A percentile compares a stretch with the other conserved stretches of the same genome.
Conservation (phyloP, 345 rosid species). For the Bruguiera gymnorhiza region DNA sequence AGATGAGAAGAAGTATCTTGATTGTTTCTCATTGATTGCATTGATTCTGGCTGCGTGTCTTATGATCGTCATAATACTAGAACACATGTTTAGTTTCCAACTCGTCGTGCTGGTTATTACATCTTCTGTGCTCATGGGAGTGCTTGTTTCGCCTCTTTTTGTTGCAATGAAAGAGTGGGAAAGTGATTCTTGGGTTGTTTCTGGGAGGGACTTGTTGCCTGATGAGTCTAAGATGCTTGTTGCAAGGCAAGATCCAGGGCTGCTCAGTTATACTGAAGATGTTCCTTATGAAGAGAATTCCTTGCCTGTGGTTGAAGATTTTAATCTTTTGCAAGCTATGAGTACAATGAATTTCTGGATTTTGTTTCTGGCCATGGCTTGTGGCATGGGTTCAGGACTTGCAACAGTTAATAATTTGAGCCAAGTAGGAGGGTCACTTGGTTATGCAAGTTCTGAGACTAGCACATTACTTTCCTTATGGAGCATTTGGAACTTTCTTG, state of each 20-base stretch:
- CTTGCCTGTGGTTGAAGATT: conserved; percentile 14
- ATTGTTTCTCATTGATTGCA: conserved; percentile 41
- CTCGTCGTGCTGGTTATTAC: conserved; percentile 18
- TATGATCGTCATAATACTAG: conserved; percentile 36
- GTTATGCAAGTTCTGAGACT: conserved; percentile 36
- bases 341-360: conserved; percentile 43
- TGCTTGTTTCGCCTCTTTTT: conserved; percentile 41
- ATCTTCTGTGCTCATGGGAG: conserved; percentile 31
- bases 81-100: conserved; percentile 27
- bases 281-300: neutral
- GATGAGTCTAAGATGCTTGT: conserved; percentile 10
- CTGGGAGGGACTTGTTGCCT: conserved; percentile 10
- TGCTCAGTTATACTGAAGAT: conserved; percentile 13
- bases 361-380: conserved; percentile 45
- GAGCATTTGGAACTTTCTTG: conserved; percentile 55
- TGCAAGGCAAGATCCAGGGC: conserved; percentile 4
- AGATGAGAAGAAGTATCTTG: conserved; percentile 44
- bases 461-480: conserved; percentile 40
- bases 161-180: conserved; percentile 30
- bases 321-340: conserved; percentile 39
- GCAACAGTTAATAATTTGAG: conserved; percentile 48
- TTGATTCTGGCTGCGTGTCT: conserved; percentile 45
- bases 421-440: conserved; percentile 53
- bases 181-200: conserved; percentile 1
- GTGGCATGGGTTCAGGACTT: conserved; percentile 60